Base-by-base conservation (phyloP, 1,284 basidiomycete species). In the Apiotrichum siamense region DNA sequence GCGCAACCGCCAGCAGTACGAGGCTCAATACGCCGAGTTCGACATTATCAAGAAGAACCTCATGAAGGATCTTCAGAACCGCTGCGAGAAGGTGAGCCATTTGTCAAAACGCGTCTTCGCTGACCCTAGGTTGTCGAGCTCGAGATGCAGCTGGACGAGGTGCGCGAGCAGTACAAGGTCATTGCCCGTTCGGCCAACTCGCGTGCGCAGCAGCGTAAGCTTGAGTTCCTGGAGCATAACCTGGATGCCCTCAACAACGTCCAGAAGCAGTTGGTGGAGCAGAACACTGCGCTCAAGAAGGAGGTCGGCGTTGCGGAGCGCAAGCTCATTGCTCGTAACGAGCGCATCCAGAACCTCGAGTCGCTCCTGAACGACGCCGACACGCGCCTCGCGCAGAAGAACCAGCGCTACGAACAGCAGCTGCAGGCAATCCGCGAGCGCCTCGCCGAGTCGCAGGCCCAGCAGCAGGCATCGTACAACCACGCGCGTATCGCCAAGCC, bases 201-300 rank as follows among this genome's bases (percentile, higher is more conserved):
- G 74, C 92, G 96, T 73, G 88, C 93, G 4, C 96, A 98, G 69
- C 92, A 97, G 77, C 93, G 94, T 82, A 97, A 97, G 82, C 96
- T 98, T 88, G 89, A 90, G 26, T 94, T 97, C 81, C 76, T 99
- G 52, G 94, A 97, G 70, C 87, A 94, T 58, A 98, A 98, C 71
- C 78, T 99, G 48, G 94, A 98, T 70, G 91, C 97, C 67, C 78
- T 98, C 61, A 94, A 90, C 38, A 77, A 89, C 50, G 93, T 98
- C 31, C 96, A 98, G 80, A 97, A 97, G 76, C 92, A 94, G 88
- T 86, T 99, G 54, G 94, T 98, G 52, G 96, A 98, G 76, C 96
- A 99, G 77, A 99, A 99, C 76, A 87, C 90, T 17, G 83, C 86
- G 20, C 79, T 99, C 63, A 99, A 99, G 83, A 97, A 96, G 77